Percentiles rank a stretch among this genome's conserved stretches.
These are phyloP conservation scores for Hypomyces perniciosus DNA, from an alignment of 2,329 filamentous ascomycete genomes.

Conservation along the genomic window DNA sequence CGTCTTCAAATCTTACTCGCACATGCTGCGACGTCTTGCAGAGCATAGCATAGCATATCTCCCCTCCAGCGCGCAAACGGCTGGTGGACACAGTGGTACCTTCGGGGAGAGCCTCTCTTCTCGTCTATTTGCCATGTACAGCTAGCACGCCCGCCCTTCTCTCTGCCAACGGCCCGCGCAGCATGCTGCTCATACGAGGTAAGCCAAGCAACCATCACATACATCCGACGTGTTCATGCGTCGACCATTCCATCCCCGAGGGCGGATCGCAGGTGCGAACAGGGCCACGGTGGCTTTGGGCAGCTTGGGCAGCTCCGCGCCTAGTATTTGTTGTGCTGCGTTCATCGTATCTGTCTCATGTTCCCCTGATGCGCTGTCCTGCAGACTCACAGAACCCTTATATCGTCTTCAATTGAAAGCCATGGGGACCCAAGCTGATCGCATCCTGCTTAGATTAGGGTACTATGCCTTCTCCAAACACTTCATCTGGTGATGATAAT, in stretches of 20 bases:
- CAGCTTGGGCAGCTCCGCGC: constrained; percentile 8
- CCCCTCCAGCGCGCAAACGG: neutral
- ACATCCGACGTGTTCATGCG: neutral
- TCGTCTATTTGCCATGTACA: constrained; percentile 6
- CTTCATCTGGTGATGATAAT: constrained; percentile 16
- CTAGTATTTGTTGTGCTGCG: neutral
- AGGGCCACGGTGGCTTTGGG: constrained; percentile 3
- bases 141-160: neutral
- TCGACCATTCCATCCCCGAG: neutral
- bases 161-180: constrained; percentile 4
- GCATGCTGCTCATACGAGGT: constrained; percentile 16
- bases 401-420: no score
- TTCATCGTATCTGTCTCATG: neutral
- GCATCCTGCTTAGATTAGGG: constrained; percentile 11
- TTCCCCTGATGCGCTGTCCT: neutral
- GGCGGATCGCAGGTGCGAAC: neutral
- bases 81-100: neutral
- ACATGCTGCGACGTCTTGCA: no score
- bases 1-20: no score
- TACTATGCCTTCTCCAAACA: constrained; percentile 19
- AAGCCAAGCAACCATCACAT: neutral
- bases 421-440: constrained; percentile 11
- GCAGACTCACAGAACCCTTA: neutral
- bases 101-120: neutral
- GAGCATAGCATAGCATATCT: neutral